These are phyloP conservation scores for Melastoma candidum DNA, from an alignment of 441 rosid genomes.

Conservation along the genomic window DNA sequence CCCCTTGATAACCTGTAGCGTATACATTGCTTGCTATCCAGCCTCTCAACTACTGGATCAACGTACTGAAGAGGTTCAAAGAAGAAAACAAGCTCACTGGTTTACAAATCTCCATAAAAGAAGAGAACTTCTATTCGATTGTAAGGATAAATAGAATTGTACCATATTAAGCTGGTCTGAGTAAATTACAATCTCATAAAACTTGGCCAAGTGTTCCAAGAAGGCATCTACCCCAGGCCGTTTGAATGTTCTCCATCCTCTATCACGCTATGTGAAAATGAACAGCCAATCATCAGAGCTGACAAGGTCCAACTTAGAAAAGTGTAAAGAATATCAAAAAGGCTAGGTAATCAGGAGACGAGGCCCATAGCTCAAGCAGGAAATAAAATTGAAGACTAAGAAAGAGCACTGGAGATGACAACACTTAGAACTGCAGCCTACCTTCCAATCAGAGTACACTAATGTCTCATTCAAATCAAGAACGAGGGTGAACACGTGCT, in stretches of 20 bases:
- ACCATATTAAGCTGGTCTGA: slow-evolving; percentile 86
- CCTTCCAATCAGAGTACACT: slow-evolving; percentile 92
- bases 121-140: background rate
- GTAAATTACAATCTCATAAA: slow-evolving; percentile 74
- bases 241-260: slow-evolving; percentile 98
- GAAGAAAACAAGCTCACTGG: slow-evolving; percentile 2
- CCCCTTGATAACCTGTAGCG: slow-evolving; percentile 65
- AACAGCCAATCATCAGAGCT: background rate
- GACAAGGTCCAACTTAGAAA: no score
- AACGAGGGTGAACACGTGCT: slow-evolving; percentile 83
- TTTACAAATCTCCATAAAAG: background rate
- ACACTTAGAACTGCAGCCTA: slow-evolving; percentile 12
- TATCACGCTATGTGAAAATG: slow-evolving; percentile 51
- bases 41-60: slow-evolving; percentile 69
- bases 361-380: no score
- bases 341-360: no score
- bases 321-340: no score
- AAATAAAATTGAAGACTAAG: no score
- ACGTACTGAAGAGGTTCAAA: slow-evolving; percentile 49
- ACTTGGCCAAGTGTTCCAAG: slow-evolving; percentile 75
- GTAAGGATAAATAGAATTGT: slow-evolving; percentile 7
- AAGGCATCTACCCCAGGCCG: slow-evolving; percentile 94
- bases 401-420: no score
- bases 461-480: slow-evolving; percentile 94
- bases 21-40: slow-evolving; percentile 58